These are phyloP conservation scores for Umbilicaria muhlenbergii DNA, from an alignment of 495 filamentous ascomycete species.

Conservation along the genomic window DNA sequence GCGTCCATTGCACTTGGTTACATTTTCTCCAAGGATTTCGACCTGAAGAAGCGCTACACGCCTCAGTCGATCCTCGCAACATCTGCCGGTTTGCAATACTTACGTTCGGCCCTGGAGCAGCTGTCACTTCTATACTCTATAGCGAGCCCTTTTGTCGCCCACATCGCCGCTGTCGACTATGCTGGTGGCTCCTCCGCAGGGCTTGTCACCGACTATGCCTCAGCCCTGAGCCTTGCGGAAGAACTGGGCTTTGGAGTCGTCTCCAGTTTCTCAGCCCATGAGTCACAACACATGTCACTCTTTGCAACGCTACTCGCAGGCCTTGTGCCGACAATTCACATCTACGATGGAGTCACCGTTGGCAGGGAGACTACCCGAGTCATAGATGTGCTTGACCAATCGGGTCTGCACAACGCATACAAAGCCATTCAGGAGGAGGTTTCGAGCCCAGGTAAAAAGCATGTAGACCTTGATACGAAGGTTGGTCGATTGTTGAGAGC, in stretches of 20 bases:
- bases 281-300: slow-evolving; percentile 89
- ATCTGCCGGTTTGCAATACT: slow-evolving; percentile 60
- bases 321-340: slow-evolving; percentile 71
- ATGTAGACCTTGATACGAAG: slow-evolving; percentile 57
- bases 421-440: slow-evolving; percentile 44
- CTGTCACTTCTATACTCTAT: slow-evolving; percentile 76
- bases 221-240: slow-evolving; percentile 67
- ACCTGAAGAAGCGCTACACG: slow-evolving; percentile 75
- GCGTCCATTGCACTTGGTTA: slow-evolving; percentile 89
- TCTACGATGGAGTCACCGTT: slow-evolving; percentile 81
- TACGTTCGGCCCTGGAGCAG: slow-evolving; percentile 78
- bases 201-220: slow-evolving; percentile 76
- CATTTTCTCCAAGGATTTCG: slow-evolving; percentile 91
- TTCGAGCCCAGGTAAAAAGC: slow-evolving; percentile 46
- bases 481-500: slow-evolving; percentile 55
- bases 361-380: slow-evolving; percentile 75
- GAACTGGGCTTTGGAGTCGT: slow-evolving; percentile 81
- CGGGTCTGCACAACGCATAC: slow-evolving; percentile 54
- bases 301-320: slow-evolving; percentile 71
- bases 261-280: slow-evolving; percentile 70
- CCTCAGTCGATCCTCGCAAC: slow-evolving; percentile 83
- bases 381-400: slow-evolving; percentile 66
- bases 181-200: slow-evolving; percentile 42
- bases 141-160: slow-evolving; percentile 80
- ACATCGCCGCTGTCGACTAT: slow-evolving; percentile 90